Conservation (phyloP, 2,329 filamentous ascomycete genomes). For the Plectosphaerella plurivora region DNA sequence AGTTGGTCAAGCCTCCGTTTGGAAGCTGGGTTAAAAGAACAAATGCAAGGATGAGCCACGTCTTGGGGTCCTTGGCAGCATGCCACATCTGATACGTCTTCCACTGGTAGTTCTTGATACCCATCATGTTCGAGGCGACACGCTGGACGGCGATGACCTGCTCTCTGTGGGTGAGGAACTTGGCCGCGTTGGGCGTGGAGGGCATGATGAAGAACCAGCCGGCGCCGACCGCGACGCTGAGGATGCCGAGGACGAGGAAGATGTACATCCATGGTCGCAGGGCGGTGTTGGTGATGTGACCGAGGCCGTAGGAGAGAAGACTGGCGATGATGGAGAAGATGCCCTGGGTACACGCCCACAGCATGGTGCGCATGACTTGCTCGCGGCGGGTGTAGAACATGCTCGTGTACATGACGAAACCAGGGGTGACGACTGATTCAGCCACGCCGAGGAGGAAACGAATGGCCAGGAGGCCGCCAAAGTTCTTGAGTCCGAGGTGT, state of each 20-base stretch:
- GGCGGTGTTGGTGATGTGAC: constrained; percentile 36
- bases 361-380: constrained; percentile 8
- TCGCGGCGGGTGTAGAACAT: constrained; percentile 13
- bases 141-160: constrained; percentile 21
- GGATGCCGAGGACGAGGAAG: constrained; percentile 37
- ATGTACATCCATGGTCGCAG: constrained; percentile 43
- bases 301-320: constrained; percentile 17
- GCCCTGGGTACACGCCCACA: constrained; percentile 2
- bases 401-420: constrained; percentile 14
- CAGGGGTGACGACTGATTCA: constrained; percentile 12
- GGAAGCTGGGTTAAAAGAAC: constrained; percentile 10
- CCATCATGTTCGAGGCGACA: constrained; percentile 21
- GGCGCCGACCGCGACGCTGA: constrained; percentile 9
- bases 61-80: constrained; percentile 11
- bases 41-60: constrained; percentile 8
- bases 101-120: constrained; percentile 19
- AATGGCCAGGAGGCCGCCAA: constrained; percentile 11
- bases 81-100: constrained; percentile 17
- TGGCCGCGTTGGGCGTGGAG: constrained; percentile 12
- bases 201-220: constrained; percentile 13
- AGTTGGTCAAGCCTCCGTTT: constrained; percentile 11
- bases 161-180: constrained; percentile 12
- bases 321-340: constrained; percentile 15
- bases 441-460: constrained; percentile 14
- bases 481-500: constrained; percentile 14